Percentiles rank a stretch among this genome's conserved stretches.
Conservation (phyloP, 2,329 filamentous ascomycete species). For the Ascochyta lentis region DNA sequence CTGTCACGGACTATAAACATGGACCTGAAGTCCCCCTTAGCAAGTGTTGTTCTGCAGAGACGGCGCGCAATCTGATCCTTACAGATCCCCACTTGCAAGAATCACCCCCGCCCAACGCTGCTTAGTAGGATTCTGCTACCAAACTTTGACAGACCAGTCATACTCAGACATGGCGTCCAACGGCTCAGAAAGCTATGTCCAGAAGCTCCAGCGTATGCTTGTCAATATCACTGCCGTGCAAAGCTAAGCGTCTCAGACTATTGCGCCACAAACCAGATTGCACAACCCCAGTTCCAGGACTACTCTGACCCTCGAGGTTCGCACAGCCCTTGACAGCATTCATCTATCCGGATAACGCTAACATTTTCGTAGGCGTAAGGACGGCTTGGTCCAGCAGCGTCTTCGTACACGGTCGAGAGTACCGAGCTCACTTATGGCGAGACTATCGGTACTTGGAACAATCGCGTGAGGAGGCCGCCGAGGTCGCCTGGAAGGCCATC, state of each 20-base stretch:
- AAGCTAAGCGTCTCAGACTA: conserved; percentile 36
- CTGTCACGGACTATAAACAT: conserved; percentile 43
- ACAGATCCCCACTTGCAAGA: conserved; percentile 31
- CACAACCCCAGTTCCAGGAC: conserved; percentile 47
- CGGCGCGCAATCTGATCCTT: conserved; percentile 30
- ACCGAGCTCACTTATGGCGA: conserved; percentile 44
- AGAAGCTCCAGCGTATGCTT: conserved; percentile 43
- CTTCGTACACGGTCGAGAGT: conserved; percentile 44
- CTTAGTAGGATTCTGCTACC: conserved; percentile 21
- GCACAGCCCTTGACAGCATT: conserved; percentile 3
- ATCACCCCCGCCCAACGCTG: conserved; percentile 29
- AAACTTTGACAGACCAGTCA: conserved; percentile 19
- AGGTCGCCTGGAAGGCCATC: conserved; percentile 44
- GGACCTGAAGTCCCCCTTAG: conserved; percentile 25
- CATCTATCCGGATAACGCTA: conserved; percentile 11
- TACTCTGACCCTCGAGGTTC: conserved; percentile 48
- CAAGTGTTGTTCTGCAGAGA: conserved; percentile 30
- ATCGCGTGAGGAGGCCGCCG: conserved; percentile 47
- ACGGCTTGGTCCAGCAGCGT: conserved; percentile 48
- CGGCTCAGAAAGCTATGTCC: conserved; percentile 37
- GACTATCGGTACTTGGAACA: conserved; percentile 47
- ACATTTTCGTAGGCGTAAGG: conserved; percentile 36
- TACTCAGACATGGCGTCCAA: conserved; percentile 36
- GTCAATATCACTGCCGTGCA: conserved; percentile 1
- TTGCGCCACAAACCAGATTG: conserved; percentile 43